A percentile compares a stretch with the other conserved stretches of the same genome.
Evolutionary conservation across 2,329 filamentous ascomycete species (phyloP).

Genomic region (Bertia moriformis): DNA sequence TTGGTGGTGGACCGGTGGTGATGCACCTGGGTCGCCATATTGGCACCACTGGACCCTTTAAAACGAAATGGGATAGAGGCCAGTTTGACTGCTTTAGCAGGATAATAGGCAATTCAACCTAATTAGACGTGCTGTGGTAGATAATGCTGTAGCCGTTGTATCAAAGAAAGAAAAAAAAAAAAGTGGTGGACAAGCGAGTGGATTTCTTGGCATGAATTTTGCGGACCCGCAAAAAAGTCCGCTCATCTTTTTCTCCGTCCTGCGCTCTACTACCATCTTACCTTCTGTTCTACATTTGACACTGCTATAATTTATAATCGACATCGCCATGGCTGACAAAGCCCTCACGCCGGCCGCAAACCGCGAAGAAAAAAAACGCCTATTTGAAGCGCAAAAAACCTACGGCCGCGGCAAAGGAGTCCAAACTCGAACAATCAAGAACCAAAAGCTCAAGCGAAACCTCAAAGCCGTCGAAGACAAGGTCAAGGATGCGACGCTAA

Average conservation of each 20-base stretch:
- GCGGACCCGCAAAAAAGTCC: background rate
- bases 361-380: conserved; percentile 30
- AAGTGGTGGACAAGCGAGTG: conserved; percentile 1
- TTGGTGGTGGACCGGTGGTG: conserved; percentile 92
- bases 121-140: too few relatives aligned
- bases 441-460: conserved; percentile 79
- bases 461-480: conserved; percentile 67
- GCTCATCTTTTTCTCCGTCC: background rate
- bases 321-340: conserved; percentile 32
- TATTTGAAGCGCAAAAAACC: conserved; percentile 50
- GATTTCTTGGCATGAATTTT: background rate
- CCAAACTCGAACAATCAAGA: conserved; percentile 57
- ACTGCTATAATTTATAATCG: conserved; percentile 9
- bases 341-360: conserved; percentile 33
- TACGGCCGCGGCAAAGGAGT: conserved; percentile 78
- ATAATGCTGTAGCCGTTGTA: too few relatives aligned
- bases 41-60: conserved; percentile 40
- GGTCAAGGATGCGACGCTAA: conserved; percentile 65
- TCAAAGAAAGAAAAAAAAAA: background rate
- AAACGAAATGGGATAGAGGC: conserved; percentile 71
- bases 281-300: background rate
- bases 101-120: too few relatives aligned
- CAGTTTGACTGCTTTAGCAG: conserved; percentile 27
- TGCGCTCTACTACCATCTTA: background rate
- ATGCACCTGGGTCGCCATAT: conserved; percentile 63